Percentiles rank a stretch among this genome's conserved stretches.
Conservation (phyloP, 371 early-diverging fungal species). For the Mucor ambiguus region DNA sequence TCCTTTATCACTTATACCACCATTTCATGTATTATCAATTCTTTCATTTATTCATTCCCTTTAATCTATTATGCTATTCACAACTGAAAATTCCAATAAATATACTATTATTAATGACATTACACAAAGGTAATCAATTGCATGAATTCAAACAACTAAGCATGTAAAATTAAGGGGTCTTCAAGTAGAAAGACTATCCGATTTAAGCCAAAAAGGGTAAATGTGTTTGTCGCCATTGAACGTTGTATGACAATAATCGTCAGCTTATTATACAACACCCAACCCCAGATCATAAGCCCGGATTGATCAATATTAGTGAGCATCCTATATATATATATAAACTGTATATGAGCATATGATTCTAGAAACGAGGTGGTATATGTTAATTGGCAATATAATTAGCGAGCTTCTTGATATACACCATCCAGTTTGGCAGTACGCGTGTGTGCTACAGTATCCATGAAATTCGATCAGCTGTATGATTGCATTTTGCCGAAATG, state of each 20-base stretch:
- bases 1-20: neutral
- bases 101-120: neutral
- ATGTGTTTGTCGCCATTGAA: neutral
- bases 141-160: constrained; percentile 2
- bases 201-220: neutral
- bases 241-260: neutral
- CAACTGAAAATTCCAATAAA: neutral
- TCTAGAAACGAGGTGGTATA: neutral
- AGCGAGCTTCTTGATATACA: neutral
- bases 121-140: neutral
- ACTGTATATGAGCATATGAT: neutral
- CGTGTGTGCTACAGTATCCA: neutral
- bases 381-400: neutral
- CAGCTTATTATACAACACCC: neutral
- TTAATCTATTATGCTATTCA: neutral
- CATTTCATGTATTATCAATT: neutral
- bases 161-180: neutral
- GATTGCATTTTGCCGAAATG: neutral
- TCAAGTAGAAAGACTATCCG: neutral
- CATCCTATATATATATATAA: neutral
- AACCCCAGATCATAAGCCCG: neutral
- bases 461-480: neutral
- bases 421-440: neutral
- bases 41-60: neutral
- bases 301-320: neutral